A percentile compares a stretch with the other conserved stretches of the same genome.
Evolutionary conservation across 495 filamentous ascomycete genomes (phyloP).

Genomic region (Xylaria nigripes): DNA sequence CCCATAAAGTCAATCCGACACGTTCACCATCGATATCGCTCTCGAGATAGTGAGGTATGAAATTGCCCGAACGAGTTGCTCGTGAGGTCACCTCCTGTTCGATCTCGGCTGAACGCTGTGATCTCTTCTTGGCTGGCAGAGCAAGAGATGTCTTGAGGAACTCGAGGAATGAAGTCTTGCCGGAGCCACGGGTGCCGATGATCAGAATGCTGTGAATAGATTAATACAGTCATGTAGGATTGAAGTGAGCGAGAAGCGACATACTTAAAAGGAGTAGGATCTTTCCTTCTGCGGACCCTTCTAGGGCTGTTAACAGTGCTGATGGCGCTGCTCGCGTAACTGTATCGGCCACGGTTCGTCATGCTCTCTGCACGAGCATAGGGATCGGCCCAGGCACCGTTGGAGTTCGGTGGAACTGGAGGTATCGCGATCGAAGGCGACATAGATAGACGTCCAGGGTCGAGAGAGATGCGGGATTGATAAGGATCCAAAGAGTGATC

Average conservation of each 20-base stretch:
- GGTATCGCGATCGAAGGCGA: slow-evolving; percentile 32
- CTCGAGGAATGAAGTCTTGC: slow-evolving; percentile 94
- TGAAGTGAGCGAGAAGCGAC: slow-evolving; percentile 26
- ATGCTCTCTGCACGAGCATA: slow-evolving; percentile 86
- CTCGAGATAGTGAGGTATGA: slow-evolving; percentile 82
- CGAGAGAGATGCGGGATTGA: slow-evolving; percentile 21
- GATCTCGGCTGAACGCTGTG: slow-evolving; percentile 37
- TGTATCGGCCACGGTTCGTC: slow-evolving; percentile 93
- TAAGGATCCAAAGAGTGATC: slow-evolving; percentile 31
- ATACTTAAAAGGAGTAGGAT: slow-evolving; percentile 97
- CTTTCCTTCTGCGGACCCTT: slow-evolving; percentile 85
- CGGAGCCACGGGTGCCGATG: slow-evolving; percentile 77
- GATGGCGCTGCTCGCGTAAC: slow-evolving; percentile 86
- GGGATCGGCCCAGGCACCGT: slow-evolving; percentile 55
- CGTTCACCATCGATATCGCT: slow-evolving; percentile 91
- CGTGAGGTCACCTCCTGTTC: slow-evolving; percentile 47
- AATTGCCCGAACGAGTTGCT: slow-evolving; percentile 48
- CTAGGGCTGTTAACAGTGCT: slow-evolving; percentile 93
- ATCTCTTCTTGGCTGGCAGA: slow-evolving; percentile 67
- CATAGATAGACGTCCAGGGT: slow-evolving; percentile 37
- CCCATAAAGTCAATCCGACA: slow-evolving; percentile 90
- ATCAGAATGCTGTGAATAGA: slow-evolving; percentile 65
- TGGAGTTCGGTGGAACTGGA: slow-evolving; percentile 46
- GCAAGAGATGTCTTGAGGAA: slow-evolving; percentile 82
- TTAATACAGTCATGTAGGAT: slow-evolving; percentile 6